Conservation (phyloP, 2,329 filamentous ascomycete genomes). For the Neofusicoccum kwambonambiense region DNA sequence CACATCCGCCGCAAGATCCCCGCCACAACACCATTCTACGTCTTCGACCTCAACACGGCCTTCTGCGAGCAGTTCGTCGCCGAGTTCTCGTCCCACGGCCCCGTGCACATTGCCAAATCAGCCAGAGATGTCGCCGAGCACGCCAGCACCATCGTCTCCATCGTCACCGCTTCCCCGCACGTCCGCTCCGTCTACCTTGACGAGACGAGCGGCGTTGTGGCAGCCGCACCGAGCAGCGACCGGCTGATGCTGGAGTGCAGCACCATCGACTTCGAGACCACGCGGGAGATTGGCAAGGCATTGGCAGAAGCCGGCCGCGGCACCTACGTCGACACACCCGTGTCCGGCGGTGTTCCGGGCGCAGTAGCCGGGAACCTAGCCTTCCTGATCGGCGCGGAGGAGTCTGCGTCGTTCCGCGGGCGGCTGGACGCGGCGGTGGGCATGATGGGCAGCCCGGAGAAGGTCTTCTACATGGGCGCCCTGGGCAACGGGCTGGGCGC, state of each 20-base stretch:
- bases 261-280: conserved; percentile 32
- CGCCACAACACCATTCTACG: conserved; percentile 24
- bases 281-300: conserved; percentile 26
- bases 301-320: conserved; percentile 22
- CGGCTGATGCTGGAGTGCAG: conserved; percentile 33
- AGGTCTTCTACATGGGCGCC: conserved; percentile 30
- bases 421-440: conserved; percentile 22
- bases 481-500: conserved; percentile 33
- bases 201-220: conserved; percentile 27
- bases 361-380: conserved; percentile 28
- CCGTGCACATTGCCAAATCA: conserved; percentile 27
- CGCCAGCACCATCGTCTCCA: conserved; percentile 29
- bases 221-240: conserved; percentile 22
- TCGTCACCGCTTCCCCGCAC: conserved; percentile 29
- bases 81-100: conserved; percentile 25
- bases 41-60: conserved; percentile 31
- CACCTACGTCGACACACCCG: conserved; percentile 32
- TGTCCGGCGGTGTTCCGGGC: conserved; percentile 34
- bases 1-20: conserved; percentile 31
- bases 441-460: conserved; percentile 28
- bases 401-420: conserved; percentile 15
- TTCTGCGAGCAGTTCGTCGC: conserved; percentile 27
- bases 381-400: conserved; percentile 26
- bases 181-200: conserved; percentile 33
- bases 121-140: conserved; percentile 31